Evolutionary conservation across 805 yeast species (phyloP).

Genomic region (Hanseniaspora hatyaiensis): DNA sequence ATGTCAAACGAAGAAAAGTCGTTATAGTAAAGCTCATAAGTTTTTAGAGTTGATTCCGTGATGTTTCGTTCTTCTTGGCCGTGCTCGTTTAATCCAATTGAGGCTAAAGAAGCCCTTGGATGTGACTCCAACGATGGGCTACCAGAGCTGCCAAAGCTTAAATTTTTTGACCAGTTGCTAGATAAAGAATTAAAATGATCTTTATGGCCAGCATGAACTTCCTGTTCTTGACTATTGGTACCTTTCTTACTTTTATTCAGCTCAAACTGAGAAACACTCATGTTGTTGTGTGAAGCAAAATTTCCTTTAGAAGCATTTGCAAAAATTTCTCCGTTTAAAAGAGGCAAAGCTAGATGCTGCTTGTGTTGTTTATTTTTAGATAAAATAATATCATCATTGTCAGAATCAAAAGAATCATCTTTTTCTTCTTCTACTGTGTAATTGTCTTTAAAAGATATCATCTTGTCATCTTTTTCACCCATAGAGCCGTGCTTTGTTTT

Average conservation of each 20-base stretch:
- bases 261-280: conserved; percentile 3
- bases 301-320: background rate
- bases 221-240: too few relatives aligned
- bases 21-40: conserved; percentile 30
- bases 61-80: background rate
- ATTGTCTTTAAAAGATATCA: background rate
- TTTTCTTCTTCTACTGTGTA: conserved; percentile 3
- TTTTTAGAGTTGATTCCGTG: conserved; percentile 27
- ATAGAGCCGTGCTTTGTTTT: background rate
- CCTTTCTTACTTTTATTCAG: background rate
- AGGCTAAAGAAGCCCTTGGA: background rate
- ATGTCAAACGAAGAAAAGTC: conserved; percentile 29
- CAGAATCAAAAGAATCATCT: conserved; percentile 15
- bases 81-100: background rate
- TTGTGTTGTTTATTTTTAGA: background rate
- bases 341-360: background rate
- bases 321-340: background rate
- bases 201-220: too few relatives aligned
- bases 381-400: conserved; percentile 13
- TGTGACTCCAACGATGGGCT: background rate
- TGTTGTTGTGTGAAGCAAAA: background rate
- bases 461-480: background rate
- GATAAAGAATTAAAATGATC: background rate
- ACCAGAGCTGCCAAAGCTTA: background rate
- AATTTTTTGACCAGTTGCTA: background rate